Evolutionary conservation across 2,329 filamentous ascomycete genomes (phyloP).

Genomic region (Tolypocladium endophyticum): DNA sequence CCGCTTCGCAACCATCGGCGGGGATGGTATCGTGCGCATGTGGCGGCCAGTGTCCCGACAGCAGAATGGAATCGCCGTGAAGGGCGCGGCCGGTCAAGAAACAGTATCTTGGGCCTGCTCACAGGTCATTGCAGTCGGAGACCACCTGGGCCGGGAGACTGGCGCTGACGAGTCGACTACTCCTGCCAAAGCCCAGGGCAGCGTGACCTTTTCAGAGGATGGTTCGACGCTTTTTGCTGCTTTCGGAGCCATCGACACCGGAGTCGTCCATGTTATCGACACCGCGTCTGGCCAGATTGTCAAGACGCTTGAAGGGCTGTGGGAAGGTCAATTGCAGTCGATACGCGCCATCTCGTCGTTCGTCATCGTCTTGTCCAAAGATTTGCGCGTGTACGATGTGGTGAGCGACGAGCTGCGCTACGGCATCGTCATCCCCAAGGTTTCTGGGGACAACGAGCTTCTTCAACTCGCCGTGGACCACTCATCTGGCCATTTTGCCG

Average conservation of each 20-base stretch:
- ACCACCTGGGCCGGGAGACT: slow-evolving; percentile 33
- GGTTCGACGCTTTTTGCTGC: slow-evolving; percentile 72
- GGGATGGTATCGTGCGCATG: slow-evolving; percentile 65
- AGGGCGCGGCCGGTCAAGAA: slow-evolving; percentile 44
- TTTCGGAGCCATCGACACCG: slow-evolving; percentile 41
- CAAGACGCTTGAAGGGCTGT: slow-evolving; percentile 56
- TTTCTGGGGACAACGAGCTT: slow-evolving; percentile 30
- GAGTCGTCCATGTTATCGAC: slow-evolving; percentile 68
- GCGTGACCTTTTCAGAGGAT: slow-evolving; percentile 71
- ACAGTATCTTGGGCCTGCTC: slow-evolving; percentile 68
- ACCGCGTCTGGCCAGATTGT: slow-evolving; percentile 55
- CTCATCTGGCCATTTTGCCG: slow-evolving; percentile 53
- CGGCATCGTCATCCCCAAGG: slow-evolving; percentile 44
- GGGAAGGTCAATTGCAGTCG: slow-evolving; percentile 53
- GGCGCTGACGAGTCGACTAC: slow-evolving; percentile 14
- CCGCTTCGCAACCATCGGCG: slow-evolving; percentile 77
- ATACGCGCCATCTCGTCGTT: slow-evolving; percentile 63
- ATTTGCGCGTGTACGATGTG: slow-evolving; percentile 72
- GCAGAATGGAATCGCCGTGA: slow-evolving; percentile 56
- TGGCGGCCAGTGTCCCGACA: slow-evolving; percentile 69
- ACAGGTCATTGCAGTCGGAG: slow-evolving; percentile 43
- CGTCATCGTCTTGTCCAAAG: slow-evolving; percentile 64
- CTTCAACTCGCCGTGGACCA: slow-evolving; percentile 63
- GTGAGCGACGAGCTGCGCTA: slow-evolving; percentile 67
- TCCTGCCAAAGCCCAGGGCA: slow-evolving; percentile 41